Evolutionary conservation across 768 basidiomycete genomes (phyloP), one percentile per base, ranked within the genome.

Genomic region (Dendrothele bispora): DNA sequence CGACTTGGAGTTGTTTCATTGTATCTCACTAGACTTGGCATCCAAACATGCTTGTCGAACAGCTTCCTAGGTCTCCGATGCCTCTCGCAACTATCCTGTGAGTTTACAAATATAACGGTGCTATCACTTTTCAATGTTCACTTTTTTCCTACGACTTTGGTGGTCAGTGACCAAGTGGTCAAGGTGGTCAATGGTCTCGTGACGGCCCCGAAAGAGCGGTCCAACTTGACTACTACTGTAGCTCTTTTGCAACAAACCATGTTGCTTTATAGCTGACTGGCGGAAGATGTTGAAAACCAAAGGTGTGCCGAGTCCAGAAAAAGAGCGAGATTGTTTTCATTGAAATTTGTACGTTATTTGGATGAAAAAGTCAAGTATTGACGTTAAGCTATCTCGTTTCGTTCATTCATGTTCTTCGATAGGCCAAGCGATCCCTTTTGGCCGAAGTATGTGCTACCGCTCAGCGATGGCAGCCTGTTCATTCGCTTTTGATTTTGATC

Each of bases 391-490:
- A n/a, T n/a, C 37, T 36, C 27, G 34, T 27, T 10, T 18, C 20
- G 7, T 38, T 49, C 17, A 22, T 17, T 4, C 14, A 8, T 36
- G 22, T 28, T 24, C 3, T 43, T 29, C 15, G 11, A 5, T 49
- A 86, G 86, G 86, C 6, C 82, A 85, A 18, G 84, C 80, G 0
- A 83, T 88, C 52, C 82, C 87, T 1, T 91, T 88, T 55, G 88
- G 87, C 7, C 67, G 88, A 42, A 86, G 84, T 52, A 73, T 88
- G 69, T 84, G 83, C 4, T 89, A 89, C 59, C 78, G 88, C 36
- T 88, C 86, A 59, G 87, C 87, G n/a, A 83, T 86, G 85, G 82
- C 86, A 12, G 82, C 86, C 5, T 87, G 87, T 63, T 88, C 86
- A 79, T 82, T 84, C 10, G 85, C 84, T 4, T 59, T 88, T 27